phyloP scores from a whole-genome alignment of 495 filamentous ascomycete genomes.

The Rostrohypoxylon terebratum region DNA sequence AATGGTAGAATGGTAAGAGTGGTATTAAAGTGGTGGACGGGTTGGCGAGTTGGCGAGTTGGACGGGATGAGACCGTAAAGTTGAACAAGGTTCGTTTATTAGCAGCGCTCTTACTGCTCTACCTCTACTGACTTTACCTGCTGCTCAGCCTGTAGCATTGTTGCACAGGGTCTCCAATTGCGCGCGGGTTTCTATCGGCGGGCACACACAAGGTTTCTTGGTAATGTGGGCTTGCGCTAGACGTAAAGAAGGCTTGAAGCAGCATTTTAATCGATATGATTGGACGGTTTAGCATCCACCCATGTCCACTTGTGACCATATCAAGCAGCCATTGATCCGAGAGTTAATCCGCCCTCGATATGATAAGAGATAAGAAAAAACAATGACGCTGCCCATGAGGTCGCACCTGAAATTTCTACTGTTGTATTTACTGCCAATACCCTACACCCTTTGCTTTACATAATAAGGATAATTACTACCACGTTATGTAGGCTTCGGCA shows the following conservation, averaged over 20 bases:
- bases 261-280: constrained; percentile 29
- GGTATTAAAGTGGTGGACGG: neutral
- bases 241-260: constrained; percentile 18
- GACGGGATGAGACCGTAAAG: constrained; percentile 30
- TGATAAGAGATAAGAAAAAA: constrained; percentile 49
- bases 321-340: constrained; percentile 38
- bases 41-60: neutral
- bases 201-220: constrained; percentile 26
- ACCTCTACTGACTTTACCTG: neutral
- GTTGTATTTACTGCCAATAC: no score
- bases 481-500: constrained; percentile 39
- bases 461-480: no score
- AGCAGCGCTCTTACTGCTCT: neutral
- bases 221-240: constrained; percentile 29
- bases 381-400: constrained; percentile 35
- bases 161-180: constrained; percentile 37
- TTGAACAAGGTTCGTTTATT: constrained; percentile 9
- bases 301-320: neutral
- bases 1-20: neutral
- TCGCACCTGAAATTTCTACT: neutral
- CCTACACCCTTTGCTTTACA: no score
- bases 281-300: neutral
- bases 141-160: neutral
- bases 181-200: constrained; percentile 45
- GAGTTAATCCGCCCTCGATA: constrained; percentile 36